Evolutionary conservation across 2,329 filamentous ascomycete genomes (phyloP).

Genomic region (Trichoderma cornu-damae): DNA sequence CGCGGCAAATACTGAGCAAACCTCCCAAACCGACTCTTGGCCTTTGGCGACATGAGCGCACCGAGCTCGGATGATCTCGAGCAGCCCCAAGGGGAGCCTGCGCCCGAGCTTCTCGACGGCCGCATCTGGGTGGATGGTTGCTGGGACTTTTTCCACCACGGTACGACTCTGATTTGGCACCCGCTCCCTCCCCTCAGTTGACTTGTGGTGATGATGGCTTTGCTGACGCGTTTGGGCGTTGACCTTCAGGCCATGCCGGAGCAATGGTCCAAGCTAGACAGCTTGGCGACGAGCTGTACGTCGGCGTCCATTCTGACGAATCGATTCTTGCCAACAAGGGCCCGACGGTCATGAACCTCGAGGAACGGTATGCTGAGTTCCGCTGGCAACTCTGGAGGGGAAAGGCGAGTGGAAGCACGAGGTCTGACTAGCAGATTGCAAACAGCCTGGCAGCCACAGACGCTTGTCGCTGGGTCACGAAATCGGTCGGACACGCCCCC

Average conservation of each 20-base stretch:
- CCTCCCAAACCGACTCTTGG: not conserved
- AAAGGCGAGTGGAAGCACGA: not conserved
- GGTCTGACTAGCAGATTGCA: not conserved
- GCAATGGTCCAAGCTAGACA: slow-evolving; percentile 95
- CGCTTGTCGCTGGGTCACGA: slow-evolving; percentile 90
- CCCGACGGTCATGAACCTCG: slow-evolving; percentile 91
- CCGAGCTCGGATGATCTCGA: slow-evolving; percentile 21
- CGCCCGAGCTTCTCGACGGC: slow-evolving; percentile 55
- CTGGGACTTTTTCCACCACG: slow-evolving; percentile 99
- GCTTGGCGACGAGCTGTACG: slow-evolving; percentile 80
- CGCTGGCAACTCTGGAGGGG: not conserved
- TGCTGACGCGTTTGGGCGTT: not conserved
- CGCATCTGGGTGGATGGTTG: slow-evolving; percentile 98
- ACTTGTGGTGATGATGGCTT: not conserved
- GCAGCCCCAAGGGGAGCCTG: slow-evolving; percentile 41
- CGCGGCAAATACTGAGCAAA: too few relatives aligned
- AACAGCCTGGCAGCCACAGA: slow-evolving; percentile 78
- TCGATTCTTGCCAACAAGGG: slow-evolving; percentile 96
- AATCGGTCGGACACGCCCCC: slow-evolving; percentile 76
- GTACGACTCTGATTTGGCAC: slow-evolving; percentile 40
- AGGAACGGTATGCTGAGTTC: slow-evolving; percentile 62
- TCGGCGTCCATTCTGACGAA: slow-evolving; percentile 93
- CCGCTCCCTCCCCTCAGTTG: not conserved
- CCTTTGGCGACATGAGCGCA: slow-evolving; percentile 23
- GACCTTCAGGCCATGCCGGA: slow-evolving; percentile 79